Conservation (phyloP, 192 early-diverging fungal species). For the Backusella macrospora region DNA sequence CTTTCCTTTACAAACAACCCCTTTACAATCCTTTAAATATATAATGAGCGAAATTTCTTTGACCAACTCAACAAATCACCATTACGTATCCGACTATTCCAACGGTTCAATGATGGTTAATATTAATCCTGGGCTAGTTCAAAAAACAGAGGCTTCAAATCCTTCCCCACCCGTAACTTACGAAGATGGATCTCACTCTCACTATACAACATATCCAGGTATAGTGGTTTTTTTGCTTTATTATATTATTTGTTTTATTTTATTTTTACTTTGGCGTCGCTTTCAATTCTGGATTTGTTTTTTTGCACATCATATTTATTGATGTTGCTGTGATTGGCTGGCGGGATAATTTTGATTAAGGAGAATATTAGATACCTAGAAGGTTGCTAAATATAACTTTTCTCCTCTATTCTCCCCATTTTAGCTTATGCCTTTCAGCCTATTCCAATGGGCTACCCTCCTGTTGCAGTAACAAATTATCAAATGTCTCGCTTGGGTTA, state of each 20-base stretch:
- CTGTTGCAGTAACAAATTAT: conserved; percentile 24
- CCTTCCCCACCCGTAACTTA: conserved; percentile 10
- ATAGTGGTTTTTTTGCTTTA: background rate
- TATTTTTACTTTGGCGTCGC: background rate
- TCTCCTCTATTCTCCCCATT: background rate
- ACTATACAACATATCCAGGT: conserved; percentile 28
- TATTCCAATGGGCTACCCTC: conserved; percentile 29
- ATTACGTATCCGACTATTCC: conserved; percentile 22
- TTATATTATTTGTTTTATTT: background rate
- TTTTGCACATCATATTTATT: conserved; percentile 9
- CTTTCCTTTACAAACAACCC: conserved; percentile 20
- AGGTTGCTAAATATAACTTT: conserved; percentile 1
- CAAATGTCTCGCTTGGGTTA: conserved; percentile 21
- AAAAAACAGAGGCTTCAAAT: background rate
- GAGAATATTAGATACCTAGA: conserved; percentile 1
- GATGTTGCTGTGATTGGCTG: background rate
- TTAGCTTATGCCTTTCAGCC: conserved; percentile 32
- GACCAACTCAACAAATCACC: conserved; percentile 10
- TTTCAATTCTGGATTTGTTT: conserved; percentile 1
- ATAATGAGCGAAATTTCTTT: conserved; percentile 28
- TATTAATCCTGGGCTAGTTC: conserved; percentile 29
- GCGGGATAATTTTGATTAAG: conserved; percentile 13
- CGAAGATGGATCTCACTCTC: conserved; percentile 5
- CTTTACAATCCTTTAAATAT: conserved; percentile 22
- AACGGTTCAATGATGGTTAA: conserved; percentile 25